A percentile compares a stretch with the other conserved stretches of the same genome.
Evolutionary conservation across 140 eudicot genomes (phyloP).

Genomic region (Erigeron philadelphicus): DNA sequence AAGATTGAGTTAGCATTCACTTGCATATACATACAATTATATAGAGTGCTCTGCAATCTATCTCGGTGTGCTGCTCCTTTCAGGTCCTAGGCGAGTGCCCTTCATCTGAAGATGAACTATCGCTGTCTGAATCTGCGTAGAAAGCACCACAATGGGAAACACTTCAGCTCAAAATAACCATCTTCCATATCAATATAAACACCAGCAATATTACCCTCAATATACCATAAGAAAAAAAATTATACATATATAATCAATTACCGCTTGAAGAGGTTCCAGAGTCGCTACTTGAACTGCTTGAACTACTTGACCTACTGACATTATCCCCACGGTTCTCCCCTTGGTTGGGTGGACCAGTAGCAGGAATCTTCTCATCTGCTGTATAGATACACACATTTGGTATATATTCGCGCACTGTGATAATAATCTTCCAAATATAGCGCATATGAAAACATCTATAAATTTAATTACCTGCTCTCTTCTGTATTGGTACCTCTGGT

Average conservation of each 20-base stretch:
- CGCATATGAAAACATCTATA: background rate
- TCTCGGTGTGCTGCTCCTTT: slow-evolving; percentile 38
- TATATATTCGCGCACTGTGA: slow-evolving; percentile 1
- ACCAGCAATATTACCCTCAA: background rate
- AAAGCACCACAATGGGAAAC: background rate
- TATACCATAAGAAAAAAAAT: background rate
- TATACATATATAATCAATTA: slow-evolving; percentile 14
- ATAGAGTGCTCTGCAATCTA: slow-evolving; percentile 1
- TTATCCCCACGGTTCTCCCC: slow-evolving; percentile 43
- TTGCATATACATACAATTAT: background rate
- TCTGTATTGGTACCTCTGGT: slow-evolving; percentile 36
- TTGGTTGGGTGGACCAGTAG: slow-evolving; percentile 36
- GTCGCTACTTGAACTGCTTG: slow-evolving; percentile 89
- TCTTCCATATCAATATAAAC: background rate
- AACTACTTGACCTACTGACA: slow-evolving; percentile 71
- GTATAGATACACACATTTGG: background rate
- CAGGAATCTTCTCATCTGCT: slow-evolving; percentile 41
- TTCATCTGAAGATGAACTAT: slow-evolving; percentile 84
- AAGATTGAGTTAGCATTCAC: background rate
- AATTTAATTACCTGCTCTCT: slow-evolving; percentile 42
- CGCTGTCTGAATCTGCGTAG: slow-evolving; percentile 78
- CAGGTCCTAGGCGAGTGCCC: slow-evolving; percentile 55
- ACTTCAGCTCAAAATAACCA: background rate
- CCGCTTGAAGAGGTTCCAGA: slow-evolving; percentile 53
- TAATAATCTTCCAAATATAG: background rate